Evolutionary conservation across 495 filamentous ascomycete genomes (phyloP).

Genomic region (Viridothelium virens): DNA sequence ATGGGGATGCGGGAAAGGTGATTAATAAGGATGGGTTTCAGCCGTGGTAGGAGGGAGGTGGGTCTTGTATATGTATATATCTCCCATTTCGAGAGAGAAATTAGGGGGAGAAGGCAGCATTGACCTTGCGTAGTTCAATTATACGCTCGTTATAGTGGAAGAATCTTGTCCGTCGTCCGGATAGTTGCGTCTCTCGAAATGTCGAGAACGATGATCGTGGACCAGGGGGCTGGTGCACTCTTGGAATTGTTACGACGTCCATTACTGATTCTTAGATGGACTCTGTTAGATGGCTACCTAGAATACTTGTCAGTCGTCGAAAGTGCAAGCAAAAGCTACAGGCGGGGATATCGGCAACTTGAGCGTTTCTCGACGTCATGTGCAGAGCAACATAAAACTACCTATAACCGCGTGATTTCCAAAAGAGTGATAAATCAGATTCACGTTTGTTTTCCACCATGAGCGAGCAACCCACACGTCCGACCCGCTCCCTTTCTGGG

Average conservation of each 20-base stretch:
- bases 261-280: no score
- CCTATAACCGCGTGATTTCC: neutral
- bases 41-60: constrained; percentile 14
- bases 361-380: neutral
- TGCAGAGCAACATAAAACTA: neutral
- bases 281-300: no score
- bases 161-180: no score
- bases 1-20: constrained; percentile 26
- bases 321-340: neutral
- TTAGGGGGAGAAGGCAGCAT: no score
- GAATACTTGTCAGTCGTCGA: no score
- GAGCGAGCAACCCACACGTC: constrained; percentile 21
- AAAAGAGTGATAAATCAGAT: neutral
- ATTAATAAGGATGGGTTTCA: constrained; percentile 19
- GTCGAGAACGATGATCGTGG: no score
- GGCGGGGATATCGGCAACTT: neutral
- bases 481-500: constrained; percentile 32
- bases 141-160: neutral
- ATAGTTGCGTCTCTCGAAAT: no score
- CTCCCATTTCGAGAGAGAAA: no score
- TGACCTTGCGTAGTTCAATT: neutral
- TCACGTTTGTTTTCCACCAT: constrained; percentile 8
- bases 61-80: neutral
- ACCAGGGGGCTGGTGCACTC: no score
- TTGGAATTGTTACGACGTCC: no score